Evolutionary conservation across 495 filamentous ascomycete genomes (phyloP).

Genomic region (Venustampulla echinocandica): DNA sequence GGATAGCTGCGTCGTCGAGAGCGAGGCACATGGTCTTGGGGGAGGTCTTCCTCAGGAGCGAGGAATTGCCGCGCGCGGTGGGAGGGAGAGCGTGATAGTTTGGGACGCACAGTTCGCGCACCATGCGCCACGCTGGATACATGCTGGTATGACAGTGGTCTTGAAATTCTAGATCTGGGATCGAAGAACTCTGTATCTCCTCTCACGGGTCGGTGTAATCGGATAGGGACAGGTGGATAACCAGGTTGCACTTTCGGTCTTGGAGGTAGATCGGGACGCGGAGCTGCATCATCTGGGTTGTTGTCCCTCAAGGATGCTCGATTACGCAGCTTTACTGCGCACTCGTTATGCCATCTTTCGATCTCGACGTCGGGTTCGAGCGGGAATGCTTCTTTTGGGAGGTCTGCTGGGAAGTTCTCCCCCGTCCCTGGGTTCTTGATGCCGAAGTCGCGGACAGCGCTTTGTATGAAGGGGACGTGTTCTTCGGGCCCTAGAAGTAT

Average conservation of each 20-base stretch:
- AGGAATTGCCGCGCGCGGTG: conserved; percentile 20
- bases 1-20: conserved; percentile 11
- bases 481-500: conserved; percentile 79
- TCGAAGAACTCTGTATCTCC: conserved; percentile 11
- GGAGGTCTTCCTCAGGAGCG: conserved; percentile 10
- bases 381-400: conserved; percentile 74
- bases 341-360: conserved; percentile 72
- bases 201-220: background rate
- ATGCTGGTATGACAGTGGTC: conserved; percentile 10
- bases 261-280: conserved; percentile 13
- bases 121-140: conserved; percentile 2
- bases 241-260: conserved; percentile 15
- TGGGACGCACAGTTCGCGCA: conserved; percentile 8
- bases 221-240: conserved; percentile 20
- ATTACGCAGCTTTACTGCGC: conserved; percentile 46
- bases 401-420: conserved; percentile 60
- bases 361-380: conserved; percentile 65
- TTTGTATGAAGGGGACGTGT: conserved; percentile 76
- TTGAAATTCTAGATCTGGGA: conserved; percentile 7
- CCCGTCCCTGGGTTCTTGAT: conserved; percentile 66
- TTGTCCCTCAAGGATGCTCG: conserved; percentile 24
- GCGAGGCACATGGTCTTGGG: background rate
- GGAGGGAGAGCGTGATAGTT: conserved; percentile 9
- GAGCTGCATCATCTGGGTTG: background rate
- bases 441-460: conserved; percentile 66